phyloP scores from a whole-genome alignment of 176 grass and related monocot genomes.

The Lolium rigidum region DNA sequence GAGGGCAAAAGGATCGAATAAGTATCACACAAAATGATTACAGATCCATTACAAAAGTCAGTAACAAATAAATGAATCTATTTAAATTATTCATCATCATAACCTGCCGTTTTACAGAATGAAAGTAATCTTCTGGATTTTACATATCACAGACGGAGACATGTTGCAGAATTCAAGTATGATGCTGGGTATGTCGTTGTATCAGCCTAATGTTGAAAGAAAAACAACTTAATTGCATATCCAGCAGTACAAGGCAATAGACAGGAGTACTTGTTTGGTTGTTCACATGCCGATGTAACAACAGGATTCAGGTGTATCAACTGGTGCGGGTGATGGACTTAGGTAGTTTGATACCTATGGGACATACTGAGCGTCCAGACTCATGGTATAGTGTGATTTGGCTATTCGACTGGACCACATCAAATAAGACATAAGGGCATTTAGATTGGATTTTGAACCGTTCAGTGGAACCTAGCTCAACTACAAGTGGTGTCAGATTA shows the following conservation, averaged over 20 bases:
- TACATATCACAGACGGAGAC: neutral
- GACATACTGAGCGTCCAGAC: neutral
- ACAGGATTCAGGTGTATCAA: neutral
- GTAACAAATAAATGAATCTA: constrained; percentile 7
- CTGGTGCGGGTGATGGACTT: neutral
- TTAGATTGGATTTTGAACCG: neutral
- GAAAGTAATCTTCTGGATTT: neutral
- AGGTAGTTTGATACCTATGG: neutral
- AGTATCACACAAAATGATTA: constrained; percentile 14
- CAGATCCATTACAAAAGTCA: neutral
- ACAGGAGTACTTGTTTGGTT: neutral
- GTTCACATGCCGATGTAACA: constrained; percentile 13
- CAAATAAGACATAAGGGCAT: neutral
- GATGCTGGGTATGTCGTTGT: neutral
- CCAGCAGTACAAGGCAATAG: neutral
- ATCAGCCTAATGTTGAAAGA: constrained; percentile 5
- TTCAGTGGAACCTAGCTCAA: neutral
- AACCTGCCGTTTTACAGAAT: neutral
- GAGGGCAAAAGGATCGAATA: neutral
- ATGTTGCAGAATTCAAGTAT: constrained; percentile 2
- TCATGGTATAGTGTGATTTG: neutral
- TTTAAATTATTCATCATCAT: constrained; percentile 10
- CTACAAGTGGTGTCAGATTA: neutral
- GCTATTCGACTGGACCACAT: neutral
- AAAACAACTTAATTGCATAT: neutral